phyloP scores from a whole-genome alignment of 192 early-diverging fungal species.

The Funneliformis geosporum region DNA sequence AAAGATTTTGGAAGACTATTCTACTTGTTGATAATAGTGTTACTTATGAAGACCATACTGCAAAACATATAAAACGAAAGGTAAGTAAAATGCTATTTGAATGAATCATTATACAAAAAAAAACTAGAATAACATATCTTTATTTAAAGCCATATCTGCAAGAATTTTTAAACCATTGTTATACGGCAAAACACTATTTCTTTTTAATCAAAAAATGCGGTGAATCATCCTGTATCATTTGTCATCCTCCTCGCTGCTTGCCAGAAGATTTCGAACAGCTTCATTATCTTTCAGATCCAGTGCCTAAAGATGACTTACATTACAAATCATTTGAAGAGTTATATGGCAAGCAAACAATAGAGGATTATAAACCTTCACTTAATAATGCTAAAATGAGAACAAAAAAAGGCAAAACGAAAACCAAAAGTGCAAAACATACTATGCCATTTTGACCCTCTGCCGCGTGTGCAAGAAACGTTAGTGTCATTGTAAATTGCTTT shows the following conservation, averaged over 20 bases:
- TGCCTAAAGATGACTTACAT: neutral
- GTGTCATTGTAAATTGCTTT: too few relatives aligned
- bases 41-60: neutral
- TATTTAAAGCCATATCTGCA: too few relatives aligned
- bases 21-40: neutral
- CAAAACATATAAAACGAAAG: too few relatives aligned
- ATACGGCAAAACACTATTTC: too few relatives aligned
- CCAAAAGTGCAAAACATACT: neutral
- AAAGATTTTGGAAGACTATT: neutral
- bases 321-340: constrained; percentile 1
- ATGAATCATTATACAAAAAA: too few relatives aligned
- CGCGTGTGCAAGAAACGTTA: too few relatives aligned
- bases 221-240: too few relatives aligned
- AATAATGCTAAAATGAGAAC: too few relatives aligned
- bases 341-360: neutral
- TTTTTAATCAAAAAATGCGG: neutral
- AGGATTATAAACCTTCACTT: too few relatives aligned
- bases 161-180: too few relatives aligned
- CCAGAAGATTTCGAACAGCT: neutral
- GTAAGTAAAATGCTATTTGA: too few relatives aligned
- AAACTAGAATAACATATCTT: too few relatives aligned
- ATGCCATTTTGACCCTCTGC: neutral
- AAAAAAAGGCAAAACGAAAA: neutral
- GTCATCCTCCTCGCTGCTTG: neutral
- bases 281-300: neutral